Percentiles rank a stretch among this genome's conserved stretches.
Conservation (phyloP, 108 stramenopile genomes). For the Skeletonema marinoi region DNA sequence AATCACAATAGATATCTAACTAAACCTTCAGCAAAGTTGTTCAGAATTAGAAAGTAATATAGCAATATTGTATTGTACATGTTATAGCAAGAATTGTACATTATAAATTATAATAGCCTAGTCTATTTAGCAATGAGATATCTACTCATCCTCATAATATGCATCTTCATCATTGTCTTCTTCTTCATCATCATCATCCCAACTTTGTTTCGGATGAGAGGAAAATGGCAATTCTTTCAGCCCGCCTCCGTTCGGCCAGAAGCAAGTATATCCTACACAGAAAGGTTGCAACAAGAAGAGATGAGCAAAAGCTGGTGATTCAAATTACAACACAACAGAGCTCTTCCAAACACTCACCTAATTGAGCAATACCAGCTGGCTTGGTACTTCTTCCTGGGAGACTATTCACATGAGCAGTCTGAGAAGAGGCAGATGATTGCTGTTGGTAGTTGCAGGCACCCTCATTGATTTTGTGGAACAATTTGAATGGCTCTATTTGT, state of each 20-base stretch:
- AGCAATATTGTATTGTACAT: neutral
- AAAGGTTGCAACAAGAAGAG: neutral
- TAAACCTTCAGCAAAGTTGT: neutral
- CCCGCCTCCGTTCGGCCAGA: constrained; percentile 53
- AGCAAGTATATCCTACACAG: constrained; percentile 38
- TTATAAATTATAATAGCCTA: neutral
- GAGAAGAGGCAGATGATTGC: constrained; percentile 12
- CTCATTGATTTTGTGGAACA: constrained; percentile 54
- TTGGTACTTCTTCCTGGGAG: constrained; percentile 44
- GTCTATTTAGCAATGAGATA: neutral
- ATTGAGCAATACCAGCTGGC: constrained; percentile 48
- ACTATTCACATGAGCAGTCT: constrained; percentile 24
- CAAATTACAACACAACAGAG: neutral
- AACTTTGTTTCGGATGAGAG: neutral
- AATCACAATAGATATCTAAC: no score
- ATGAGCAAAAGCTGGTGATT: neutral
- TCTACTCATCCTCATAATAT: neutral
- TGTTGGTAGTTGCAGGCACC: constrained; percentile 28
- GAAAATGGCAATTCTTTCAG: constrained; percentile 32
- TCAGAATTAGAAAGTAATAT: neutral
- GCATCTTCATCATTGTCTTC: neutral
- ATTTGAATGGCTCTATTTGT: constrained; percentile 87
- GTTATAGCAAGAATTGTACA: neutral
- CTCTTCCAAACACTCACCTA: constrained; percentile 5
- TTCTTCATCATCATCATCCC: neutral